Evolutionary conservation across 352 stramenopile genomes (phyloP).

Genomic region (Phytopythium vexans): DNA sequence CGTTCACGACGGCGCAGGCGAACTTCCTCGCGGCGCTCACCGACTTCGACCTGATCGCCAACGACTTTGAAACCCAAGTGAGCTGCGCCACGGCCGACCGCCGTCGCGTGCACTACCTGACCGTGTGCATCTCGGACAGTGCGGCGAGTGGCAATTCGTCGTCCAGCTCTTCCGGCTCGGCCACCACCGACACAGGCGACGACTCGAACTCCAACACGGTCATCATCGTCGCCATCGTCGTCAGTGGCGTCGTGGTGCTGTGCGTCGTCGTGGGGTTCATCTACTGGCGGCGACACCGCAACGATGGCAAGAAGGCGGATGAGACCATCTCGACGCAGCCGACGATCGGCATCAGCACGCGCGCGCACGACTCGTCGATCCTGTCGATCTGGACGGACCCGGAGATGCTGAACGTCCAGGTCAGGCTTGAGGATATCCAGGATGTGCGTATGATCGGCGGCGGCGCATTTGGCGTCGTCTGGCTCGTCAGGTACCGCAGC

Average conservation of each 20-base stretch:
- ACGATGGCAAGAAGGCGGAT: constrained; percentile 4
- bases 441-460: constrained; percentile 18
- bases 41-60: constrained; percentile 12
- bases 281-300: constrained; percentile 9
- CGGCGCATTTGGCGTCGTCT: constrained; percentile 23
- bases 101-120: constrained; percentile 8
- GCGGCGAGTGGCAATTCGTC: too few relatives aligned
- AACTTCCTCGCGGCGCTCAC: constrained; percentile 14
- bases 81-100: constrained; percentile 10
- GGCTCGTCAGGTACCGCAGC: constrained; percentile 18
- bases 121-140: constrained; percentile 13
- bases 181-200: not conserved
- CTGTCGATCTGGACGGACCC: constrained; percentile 18
- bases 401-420: constrained; percentile 12
- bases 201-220: constrained; percentile 11
- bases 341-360: constrained; percentile 9
- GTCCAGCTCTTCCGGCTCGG: constrained; percentile 7
- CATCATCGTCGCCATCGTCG: constrained; percentile 7
- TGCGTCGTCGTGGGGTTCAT: constrained; percentile 9
- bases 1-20: constrained; percentile 12
- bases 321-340: constrained; percentile 5
- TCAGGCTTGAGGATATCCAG: constrained; percentile 17
- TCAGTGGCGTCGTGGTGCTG: constrained; percentile 12
- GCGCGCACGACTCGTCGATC: constrained; percentile 10
- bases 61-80: constrained; percentile 12